Evolutionary conservation across 2,329 filamentous ascomycete genomes (phyloP), one percentile per base, ranked within the genome.

Genomic region (Phialophora macrospora): DNA sequence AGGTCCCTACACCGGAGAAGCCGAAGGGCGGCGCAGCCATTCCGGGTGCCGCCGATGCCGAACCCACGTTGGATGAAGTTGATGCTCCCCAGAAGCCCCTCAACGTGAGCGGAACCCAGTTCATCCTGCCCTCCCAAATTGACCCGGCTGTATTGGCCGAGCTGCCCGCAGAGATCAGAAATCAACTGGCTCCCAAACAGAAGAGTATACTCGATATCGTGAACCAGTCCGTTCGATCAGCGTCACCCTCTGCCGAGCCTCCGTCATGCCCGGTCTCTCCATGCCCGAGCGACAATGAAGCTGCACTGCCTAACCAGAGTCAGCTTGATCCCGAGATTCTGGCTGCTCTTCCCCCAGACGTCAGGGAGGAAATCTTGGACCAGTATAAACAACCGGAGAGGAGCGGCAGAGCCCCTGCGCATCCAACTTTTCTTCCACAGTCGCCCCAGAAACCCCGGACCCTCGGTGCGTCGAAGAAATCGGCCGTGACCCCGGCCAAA

Each of bases 291-390:
- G 76, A 79, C 30, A 73, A 73, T 60, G 68, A 80, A 6, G 24
- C 63, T 34, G 60, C 30, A n/a, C 77, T 88, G 3, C 86, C 86
- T 2, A 82, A 81, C 1, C 88, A 92, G 28, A 89, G 92, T 0
- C 91, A 96, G 72, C 83, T 98, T 22, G 95, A 99, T 73, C 88
- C 88, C 0, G 92, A 94, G 49, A 90, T 93, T 1, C 89, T 98
- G 68, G 86, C 89, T 49, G 91, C 91, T 0, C 81, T 99, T 0
- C 95, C 95, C 0, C 88, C 90, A 44, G 92, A 97, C 68, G 87
- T 99, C 75, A 91, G 93, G 68, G 87, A 88, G 1, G 95, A 98
- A 77, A 82, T 98, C 0, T 78, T 97, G 8, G 88, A 86, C 2
- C 88, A 90, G 38, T 96, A 97, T 71, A 78, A 74, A 77, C 80